phyloP scores from a whole-genome alignment of 768 basidiomycete species.

The Hebeloma cylindrosporum region DNA sequence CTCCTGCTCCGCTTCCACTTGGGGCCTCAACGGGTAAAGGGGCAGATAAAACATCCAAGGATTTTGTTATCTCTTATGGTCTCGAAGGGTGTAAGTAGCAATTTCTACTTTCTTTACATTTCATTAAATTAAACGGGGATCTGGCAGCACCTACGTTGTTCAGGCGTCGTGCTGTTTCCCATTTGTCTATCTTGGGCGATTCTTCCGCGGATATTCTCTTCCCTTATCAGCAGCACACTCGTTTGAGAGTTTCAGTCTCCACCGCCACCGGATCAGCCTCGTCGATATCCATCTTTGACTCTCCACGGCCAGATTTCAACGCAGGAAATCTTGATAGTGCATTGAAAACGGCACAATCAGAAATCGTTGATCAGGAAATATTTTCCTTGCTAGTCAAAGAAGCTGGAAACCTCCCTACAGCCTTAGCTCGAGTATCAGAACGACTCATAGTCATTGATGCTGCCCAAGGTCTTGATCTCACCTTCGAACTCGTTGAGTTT shows the following conservation, averaged over 20 bases:
- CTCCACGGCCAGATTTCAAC: slow-evolving; percentile 26
- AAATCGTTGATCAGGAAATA: slow-evolving; percentile 79
- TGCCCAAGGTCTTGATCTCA: slow-evolving; percentile 67
- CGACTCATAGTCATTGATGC: slow-evolving; percentile 74
- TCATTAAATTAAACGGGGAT: background rate
- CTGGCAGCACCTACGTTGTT: slow-evolving; percentile 59
- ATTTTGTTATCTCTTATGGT: slow-evolving; percentile 79
- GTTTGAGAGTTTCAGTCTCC: slow-evolving; percentile 60
- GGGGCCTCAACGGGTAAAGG: slow-evolving; percentile 74
- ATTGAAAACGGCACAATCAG: slow-evolving; percentile 62
- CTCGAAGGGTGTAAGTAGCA: slow-evolving; percentile 72
- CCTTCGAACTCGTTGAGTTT: slow-evolving; percentile 72
- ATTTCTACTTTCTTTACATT: background rate
- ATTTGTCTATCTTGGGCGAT: slow-evolving; percentile 52
- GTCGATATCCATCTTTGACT: slow-evolving; percentile 26
- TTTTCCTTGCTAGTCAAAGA: slow-evolving; percentile 73
- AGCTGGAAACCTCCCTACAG: slow-evolving; percentile 73
- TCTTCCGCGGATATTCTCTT: slow-evolving; percentile 51
- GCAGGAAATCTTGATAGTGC: slow-evolving; percentile 46
- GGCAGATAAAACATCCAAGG: slow-evolving; percentile 76
- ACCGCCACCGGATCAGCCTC: slow-evolving; percentile 34
- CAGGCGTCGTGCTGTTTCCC: slow-evolving; percentile 70
- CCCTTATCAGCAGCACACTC: slow-evolving; percentile 61
- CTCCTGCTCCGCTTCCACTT: slow-evolving; percentile 73
- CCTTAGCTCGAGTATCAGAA: slow-evolving; percentile 77